phyloP scores from a whole-genome alignment of 495 filamentous ascomycete species.

The Trichoderma orchidacearum region DNA sequence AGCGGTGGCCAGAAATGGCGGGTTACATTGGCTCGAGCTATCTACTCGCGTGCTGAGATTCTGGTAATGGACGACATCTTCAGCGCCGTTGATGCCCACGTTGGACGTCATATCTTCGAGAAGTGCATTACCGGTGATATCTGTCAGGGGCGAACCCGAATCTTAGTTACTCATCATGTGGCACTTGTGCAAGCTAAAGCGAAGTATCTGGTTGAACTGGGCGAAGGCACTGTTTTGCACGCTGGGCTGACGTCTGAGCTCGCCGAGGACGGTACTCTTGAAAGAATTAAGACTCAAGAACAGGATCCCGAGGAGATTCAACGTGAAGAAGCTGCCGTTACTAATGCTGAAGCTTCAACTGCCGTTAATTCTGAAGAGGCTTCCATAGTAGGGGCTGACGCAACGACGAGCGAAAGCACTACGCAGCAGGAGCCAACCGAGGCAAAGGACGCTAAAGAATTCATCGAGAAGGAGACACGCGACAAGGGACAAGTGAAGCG shows the following conservation, averaged over 20 bases:
- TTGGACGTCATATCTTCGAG: slow-evolving; percentile 65
- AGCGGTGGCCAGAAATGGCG: slow-evolving; percentile 79
- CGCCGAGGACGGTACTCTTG: slow-evolving; percentile 37
- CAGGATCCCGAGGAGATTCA: slow-evolving; percentile 28
- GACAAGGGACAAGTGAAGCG: slow-evolving; percentile 52
- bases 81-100: slow-evolving; percentile 59
- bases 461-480: slow-evolving; percentile 59
- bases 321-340: slow-evolving; percentile 25
- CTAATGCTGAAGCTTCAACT: slow-evolving; percentile 14
- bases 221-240: slow-evolving; percentile 49
- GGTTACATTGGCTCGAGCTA: slow-evolving; percentile 60
- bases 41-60: slow-evolving; percentile 70
- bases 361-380: slow-evolving; percentile 30
- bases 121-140: slow-evolving; percentile 58
- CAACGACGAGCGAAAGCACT: background rate
- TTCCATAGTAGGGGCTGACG: slow-evolving; percentile 4
- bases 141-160: slow-evolving; percentile 54
- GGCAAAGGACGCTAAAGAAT: slow-evolving; percentile 39
- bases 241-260: slow-evolving; percentile 47
- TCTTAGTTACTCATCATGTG: slow-evolving; percentile 77
- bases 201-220: slow-evolving; percentile 56
- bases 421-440: slow-evolving; percentile 17
- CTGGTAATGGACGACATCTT: slow-evolving; percentile 80
- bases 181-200: slow-evolving; percentile 53
- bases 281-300: slow-evolving; percentile 45